Base-by-base conservation (phyloP, 2,329 filamentous ascomycete species). In the Penicillium sp. region DNA sequence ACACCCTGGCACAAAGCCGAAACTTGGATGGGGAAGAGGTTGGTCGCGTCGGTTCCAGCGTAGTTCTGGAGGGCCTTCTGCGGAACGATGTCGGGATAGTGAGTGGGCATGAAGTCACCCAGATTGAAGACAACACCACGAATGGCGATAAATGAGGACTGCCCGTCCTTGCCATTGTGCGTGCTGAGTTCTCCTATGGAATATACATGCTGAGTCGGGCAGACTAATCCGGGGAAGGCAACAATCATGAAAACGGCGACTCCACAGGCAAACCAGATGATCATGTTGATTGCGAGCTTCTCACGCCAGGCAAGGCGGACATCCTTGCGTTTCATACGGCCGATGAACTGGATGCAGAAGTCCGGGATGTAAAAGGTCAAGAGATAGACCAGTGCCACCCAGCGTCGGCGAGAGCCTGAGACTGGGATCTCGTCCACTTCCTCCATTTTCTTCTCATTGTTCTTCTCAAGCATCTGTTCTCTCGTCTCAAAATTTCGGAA, bases 401-500 rank as follows among this genome's bases (percentile, higher is more conserved):
- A 98, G 56, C 93, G 83, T 74, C 92, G 95, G 55, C 93, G 88
- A 61, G 84, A 88, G 5, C 83, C 76, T 43, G 88, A 92, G 52
- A 88, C 82, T 40, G 81, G 81, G 55, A 86, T 82, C 63, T 91
- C 88, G 56, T 98, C 93, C 2, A 98, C 88, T 70, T 96, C 92
- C 52, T 88, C 83, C 72, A 96, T 81, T 13, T 88, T 84, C 71
- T 92, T 89, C 59, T 95, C 89, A 58, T 95, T 95, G 53, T 89
- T 89, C 59, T 95, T 92, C 72, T 97, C 92, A 0, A 92, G 89
- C 82, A 98, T 89, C 66, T 95, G 88, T 67, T 95, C 88, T 55
- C 89, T 83, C 6, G 92, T 96, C 60, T 97, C 92, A 6, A 97
- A 78, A 63, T 96, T 95, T 65, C 90, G 89, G 78, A 98, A 98